Percentiles rank a stretch among this genome's conserved stretches.
Evolutionary conservation across 2,329 filamentous ascomycete genomes (phyloP).

Genomic region (Pseudogymnoascus sp.): DNA sequence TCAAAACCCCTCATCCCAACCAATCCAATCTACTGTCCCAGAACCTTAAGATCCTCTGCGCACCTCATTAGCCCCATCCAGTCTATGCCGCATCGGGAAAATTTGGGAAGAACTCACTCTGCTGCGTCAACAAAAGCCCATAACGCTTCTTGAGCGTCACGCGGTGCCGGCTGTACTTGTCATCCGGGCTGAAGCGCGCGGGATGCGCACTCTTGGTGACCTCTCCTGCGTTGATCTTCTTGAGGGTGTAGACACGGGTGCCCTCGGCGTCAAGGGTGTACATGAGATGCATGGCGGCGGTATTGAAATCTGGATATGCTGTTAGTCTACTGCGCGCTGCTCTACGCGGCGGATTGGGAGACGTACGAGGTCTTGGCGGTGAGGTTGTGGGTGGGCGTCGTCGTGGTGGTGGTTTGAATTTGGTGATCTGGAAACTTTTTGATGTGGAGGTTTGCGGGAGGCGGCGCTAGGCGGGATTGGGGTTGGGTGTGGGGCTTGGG

Average conservation of each 20-base stretch:
- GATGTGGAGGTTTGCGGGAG: background rate
- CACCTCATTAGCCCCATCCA: background rate
- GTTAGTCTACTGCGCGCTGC: background rate
- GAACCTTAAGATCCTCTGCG: constrained; percentile 35
- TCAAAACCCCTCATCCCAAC: background rate
- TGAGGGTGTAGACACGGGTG: constrained; percentile 89
- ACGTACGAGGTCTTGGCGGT: background rate
- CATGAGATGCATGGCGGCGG: constrained; percentile 58
- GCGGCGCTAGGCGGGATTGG: background rate
- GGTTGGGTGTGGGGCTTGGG: background rate
- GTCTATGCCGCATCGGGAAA: background rate
- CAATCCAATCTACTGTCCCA: constrained; percentile 33
- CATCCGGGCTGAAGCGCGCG: constrained; percentile 92
- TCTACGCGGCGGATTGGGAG: background rate
- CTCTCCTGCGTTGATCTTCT: constrained; percentile 75
- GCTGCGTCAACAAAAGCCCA: constrained; percentile 77
- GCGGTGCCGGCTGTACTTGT: constrained; percentile 96
- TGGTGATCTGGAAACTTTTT: background rate
- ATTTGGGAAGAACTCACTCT: constrained; percentile 36
- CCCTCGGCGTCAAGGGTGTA: constrained; percentile 76
- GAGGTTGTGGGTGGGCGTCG: background rate
- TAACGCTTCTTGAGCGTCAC: constrained; percentile 94
- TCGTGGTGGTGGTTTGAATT: background rate
- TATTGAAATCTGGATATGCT: background rate
- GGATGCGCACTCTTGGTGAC: constrained; percentile 96